A percentile compares a stretch with the other conserved stretches of the same genome.
These are phyloP conservation scores for Pulveroboletus ravenelii DNA, from an alignment of 768 basidiomycete genomes.

Conservation along the genomic window DNA sequence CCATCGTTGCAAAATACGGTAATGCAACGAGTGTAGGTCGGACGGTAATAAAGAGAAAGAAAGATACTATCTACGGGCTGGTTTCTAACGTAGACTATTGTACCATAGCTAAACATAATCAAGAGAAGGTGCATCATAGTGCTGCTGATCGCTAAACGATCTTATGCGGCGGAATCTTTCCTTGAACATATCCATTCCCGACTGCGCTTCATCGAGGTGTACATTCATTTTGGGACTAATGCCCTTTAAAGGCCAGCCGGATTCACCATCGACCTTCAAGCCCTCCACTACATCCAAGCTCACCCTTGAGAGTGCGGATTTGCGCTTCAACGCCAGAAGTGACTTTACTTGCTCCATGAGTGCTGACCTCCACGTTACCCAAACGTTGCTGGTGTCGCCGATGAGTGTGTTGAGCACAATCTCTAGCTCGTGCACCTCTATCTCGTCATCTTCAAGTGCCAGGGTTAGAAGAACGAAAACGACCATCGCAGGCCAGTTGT, in stretches of 20 bases:
- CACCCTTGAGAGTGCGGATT: background rate
- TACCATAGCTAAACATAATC: too few species aligned
- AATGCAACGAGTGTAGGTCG: too few species aligned
- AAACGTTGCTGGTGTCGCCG: constrained; percentile 1
- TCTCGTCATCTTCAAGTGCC: constrained; percentile 2
- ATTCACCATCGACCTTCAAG: background rate
- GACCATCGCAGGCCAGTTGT: constrained; percentile 12
- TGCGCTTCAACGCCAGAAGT: background rate
- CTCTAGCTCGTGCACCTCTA: background rate
- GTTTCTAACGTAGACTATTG: too few species aligned
- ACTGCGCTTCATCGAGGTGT: background rate
- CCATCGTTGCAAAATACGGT: too few species aligned
- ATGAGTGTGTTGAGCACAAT: constrained; percentile 1
- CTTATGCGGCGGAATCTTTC: background rate
- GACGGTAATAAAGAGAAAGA: too few species aligned
- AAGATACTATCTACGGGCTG: too few species aligned
- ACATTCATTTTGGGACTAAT: background rate
- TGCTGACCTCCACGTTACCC: constrained; percentile 1
- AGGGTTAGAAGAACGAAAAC: constrained; percentile 8
- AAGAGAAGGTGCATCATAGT: too few species aligned
- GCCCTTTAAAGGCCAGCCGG: background rate
- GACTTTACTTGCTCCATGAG: background rate
- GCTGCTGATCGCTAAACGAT: background rate
- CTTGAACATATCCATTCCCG: background rate
- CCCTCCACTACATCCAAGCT: background rate